These are phyloP conservation scores for Pelargonium myrrhifolium DNA, from an alignment of 441 rosid genomes.

Conservation along the genomic window DNA sequence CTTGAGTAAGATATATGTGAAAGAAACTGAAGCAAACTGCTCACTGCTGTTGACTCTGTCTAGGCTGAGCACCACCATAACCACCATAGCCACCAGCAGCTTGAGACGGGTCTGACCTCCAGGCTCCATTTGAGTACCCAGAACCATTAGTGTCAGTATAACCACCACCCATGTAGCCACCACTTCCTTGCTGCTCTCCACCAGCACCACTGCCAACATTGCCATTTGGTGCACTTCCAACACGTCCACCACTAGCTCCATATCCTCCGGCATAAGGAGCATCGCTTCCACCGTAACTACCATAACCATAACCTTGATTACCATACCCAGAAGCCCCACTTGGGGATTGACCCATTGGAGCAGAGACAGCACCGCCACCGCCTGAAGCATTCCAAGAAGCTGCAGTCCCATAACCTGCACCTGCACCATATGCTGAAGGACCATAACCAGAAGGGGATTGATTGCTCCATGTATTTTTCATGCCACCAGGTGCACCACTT, in stretches of 20 bases:
- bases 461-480: conserved; percentile 72
- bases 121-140: conserved; percentile 63
- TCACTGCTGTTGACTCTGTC: conserved; percentile 78
- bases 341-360: conserved; percentile 59
- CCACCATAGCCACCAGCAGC: conserved; percentile 70
- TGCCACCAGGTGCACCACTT: conserved; percentile 59
- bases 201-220: conserved; percentile 36
- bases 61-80: conserved; percentile 55
- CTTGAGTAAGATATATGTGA: neutral
- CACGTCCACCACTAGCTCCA: conserved; percentile 65
- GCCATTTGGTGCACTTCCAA: conserved; percentile 49
- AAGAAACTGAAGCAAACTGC: conserved; percentile 5
- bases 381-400: conserved; percentile 58
- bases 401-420: conserved; percentile 75
- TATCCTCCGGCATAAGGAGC: conserved; percentile 64
- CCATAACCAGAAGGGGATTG: conserved; percentile 83
- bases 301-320: conserved; percentile 75
- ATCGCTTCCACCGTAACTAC: conserved; percentile 60
- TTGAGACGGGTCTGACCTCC: conserved; percentile 66
- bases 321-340: conserved; percentile 67
- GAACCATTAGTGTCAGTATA: conserved; percentile 52
- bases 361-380: conserved; percentile 57
- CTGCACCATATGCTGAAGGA: neutral
- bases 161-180: conserved; percentile 61
- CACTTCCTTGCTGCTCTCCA: conserved; percentile 45